A percentile compares a stretch with the other conserved stretches of the same genome.
phyloP scores from a whole-genome alignment of 345 rosid genomes.

The Camelina sativa region DNA sequence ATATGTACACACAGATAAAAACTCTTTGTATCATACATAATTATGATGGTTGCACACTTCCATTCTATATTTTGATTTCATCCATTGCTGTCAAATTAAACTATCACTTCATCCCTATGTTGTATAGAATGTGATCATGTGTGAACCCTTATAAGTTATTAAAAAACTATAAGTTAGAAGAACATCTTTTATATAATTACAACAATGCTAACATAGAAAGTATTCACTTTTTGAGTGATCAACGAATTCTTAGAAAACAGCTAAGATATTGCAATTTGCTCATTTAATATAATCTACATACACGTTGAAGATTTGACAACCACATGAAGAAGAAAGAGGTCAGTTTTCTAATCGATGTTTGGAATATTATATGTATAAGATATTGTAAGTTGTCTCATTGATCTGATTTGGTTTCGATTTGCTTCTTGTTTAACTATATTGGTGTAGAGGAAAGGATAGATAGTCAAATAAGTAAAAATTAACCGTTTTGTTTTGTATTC shows the following conservation, averaged over 20 bases:
- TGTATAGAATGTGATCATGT: not conserved
- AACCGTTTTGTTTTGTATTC: not conserved
- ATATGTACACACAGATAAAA: not conserved
- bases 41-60: not conserved
- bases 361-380: not conserved
- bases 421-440: slow-evolving; percentile 7
- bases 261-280: slow-evolving; percentile 14
- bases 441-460: not conserved
- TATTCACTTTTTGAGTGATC: slow-evolving; percentile 26
- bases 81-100: not conserved
- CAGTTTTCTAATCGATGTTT: slow-evolving; percentile 16
- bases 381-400: slow-evolving; percentile 6
- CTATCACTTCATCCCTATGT: too few species aligned
- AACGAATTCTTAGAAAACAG: slow-evolving; percentile 2
- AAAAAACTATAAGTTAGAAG: not conserved
- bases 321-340: slow-evolving; percentile 18
- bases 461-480: not conserved
- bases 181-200: not conserved
- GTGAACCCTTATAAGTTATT: not conserved
- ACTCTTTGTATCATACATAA: not conserved
- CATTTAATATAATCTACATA: not conserved
- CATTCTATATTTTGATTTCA: not conserved
- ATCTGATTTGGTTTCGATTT: slow-evolving; percentile 23
- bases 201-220: not conserved
- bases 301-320: slow-evolving; percentile 28